Base-by-base conservation (phyloP, 768 basidiomycete genomes). In the Exsudoporus frostii region DNA sequence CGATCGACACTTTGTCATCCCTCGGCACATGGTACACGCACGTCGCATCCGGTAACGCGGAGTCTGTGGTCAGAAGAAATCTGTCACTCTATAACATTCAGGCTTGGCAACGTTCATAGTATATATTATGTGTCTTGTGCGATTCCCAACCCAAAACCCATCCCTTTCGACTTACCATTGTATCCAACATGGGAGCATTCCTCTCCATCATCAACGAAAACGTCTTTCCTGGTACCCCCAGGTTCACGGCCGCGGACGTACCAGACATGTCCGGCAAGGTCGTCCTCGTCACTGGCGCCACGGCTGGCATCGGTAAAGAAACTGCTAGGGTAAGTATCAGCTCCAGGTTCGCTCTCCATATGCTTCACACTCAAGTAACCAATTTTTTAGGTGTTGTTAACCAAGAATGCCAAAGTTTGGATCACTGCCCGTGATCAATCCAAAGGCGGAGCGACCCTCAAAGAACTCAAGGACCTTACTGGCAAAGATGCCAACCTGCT, bases 281-380 rank as follows among this genome's bases (percentile, higher is more conserved):
- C 22, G 61, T 68, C 45, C 60, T 75, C 22, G 65, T 83, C 17
- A 81, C 70, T 0, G 82, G 82, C 5, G 77, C 68, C 1, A 81
- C 78, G 50, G 66, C 74, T 4, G 80, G 80, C 3, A 72, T 81
- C 22, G 80, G 81, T 1, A 79, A 78, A 48, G 76, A 79, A 53
- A 79, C 76, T 4, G 76, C 66, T 13, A 59, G 67, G 38, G 66
- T 59, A 17, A 38, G 56, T 42, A 27, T 7, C 33, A 19, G 2
- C 5, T 27, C 19, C 42, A 29, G 14, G 10, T 1, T 32, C 10
- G 5, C n/a, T 7, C n/a, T 30, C 33, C 22, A 3, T 13, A 1
- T 1, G 8, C 34, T 13, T 30, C 48, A 19, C 25, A 9, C 46
- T 30, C 17, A 34, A 40, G 20, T 7, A 3, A 44, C 14, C 4